phyloP scores from a whole-genome alignment of 1,284 basidiomycete genomes.

The Cronartium quercuum region DNA sequence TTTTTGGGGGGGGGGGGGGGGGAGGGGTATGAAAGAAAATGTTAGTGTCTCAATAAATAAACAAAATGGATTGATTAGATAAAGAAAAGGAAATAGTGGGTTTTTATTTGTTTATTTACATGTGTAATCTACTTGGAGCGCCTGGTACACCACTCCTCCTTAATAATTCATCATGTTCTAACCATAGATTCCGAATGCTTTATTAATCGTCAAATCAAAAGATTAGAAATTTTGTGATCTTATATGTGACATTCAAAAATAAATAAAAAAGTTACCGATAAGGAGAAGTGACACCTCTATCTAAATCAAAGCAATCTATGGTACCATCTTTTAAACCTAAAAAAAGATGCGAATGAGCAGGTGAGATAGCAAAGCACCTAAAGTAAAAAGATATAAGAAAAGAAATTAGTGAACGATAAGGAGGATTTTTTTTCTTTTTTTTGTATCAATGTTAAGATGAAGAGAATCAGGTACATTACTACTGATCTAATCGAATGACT shows the following conservation, averaged over 20 bases:
- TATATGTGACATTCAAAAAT: not conserved
- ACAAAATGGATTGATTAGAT: not conserved
- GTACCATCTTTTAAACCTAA: conserved; percentile 51
- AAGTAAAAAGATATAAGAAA: conserved; percentile 10
- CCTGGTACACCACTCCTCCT: conserved; percentile 58
- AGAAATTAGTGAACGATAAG: conserved; percentile 44
- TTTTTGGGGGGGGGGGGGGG: too few species aligned
- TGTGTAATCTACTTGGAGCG: conserved; percentile 52
- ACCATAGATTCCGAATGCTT: conserved; percentile 69
- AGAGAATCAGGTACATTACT: conserved; percentile 52
- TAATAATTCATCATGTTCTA: conserved; percentile 63
- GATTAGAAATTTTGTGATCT: not conserved
- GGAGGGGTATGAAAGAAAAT: conserved; percentile 41
- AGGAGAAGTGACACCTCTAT: conserved; percentile 46
- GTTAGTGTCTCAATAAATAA: conserved; percentile 28
- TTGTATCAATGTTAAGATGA: conserved; percentile 40
- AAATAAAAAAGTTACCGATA: conserved; percentile 41
- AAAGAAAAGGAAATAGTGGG: not conserved
- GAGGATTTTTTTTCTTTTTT: too few species aligned
- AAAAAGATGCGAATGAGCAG: conserved; percentile 69
- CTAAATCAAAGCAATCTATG: conserved; percentile 51
- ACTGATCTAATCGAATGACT: conserved; percentile 56
- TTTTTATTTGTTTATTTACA: conserved; percentile 45
- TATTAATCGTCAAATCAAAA: not conserved
- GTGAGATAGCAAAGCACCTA: conserved; percentile 62